Evolutionary conservation across 768 basidiomycete species (phyloP).

Genomic region (Gloeophyllum trabeum): DNA sequence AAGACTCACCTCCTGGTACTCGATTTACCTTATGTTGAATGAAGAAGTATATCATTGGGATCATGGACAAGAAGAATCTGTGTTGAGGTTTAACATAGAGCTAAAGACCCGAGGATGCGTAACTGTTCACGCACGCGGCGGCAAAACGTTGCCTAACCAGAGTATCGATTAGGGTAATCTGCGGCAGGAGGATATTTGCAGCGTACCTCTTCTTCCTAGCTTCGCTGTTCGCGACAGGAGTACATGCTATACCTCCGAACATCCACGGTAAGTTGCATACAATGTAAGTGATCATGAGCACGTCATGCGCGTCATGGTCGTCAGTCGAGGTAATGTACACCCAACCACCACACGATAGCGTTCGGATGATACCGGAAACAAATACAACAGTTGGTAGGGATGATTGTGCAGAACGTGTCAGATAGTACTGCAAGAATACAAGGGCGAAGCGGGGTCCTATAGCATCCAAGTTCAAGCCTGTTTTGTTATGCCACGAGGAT

Average conservation of each 20-base stretch:
- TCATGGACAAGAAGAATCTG: conserved; percentile 62
- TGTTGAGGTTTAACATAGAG: conserved; percentile 2
- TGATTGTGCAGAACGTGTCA: conserved; percentile 33
- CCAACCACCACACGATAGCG: conserved; percentile 84
- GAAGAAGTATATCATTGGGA: conserved; percentile 77
- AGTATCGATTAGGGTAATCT: neutral
- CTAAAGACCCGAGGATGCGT: neutral
- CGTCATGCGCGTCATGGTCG: conserved; percentile 74
- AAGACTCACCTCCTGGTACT: conserved; percentile 59
- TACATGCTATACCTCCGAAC: conserved; percentile 53
- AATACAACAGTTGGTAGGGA: conserved; percentile 41
- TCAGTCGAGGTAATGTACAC: conserved; percentile 83
- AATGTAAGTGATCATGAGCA: conserved; percentile 84
- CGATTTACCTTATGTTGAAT: conserved; percentile 74
- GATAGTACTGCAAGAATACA: conserved; percentile 50
- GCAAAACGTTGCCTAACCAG: conserved; percentile 39
- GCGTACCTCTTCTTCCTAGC: conserved; percentile 44
- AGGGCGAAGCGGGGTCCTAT: conserved; percentile 70
- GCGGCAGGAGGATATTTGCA: neutral
- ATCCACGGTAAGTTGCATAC: conserved; percentile 85
- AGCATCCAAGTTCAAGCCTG: neutral
- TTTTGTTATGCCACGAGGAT: neutral
- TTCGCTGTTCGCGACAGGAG: conserved; percentile 26
- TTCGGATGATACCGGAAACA: conserved; percentile 54
- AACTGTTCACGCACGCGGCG: conserved; percentile 32